Conservation (phyloP, 2,329 filamentous ascomycete species). For the Fusarium tanahbumbuense region DNA sequence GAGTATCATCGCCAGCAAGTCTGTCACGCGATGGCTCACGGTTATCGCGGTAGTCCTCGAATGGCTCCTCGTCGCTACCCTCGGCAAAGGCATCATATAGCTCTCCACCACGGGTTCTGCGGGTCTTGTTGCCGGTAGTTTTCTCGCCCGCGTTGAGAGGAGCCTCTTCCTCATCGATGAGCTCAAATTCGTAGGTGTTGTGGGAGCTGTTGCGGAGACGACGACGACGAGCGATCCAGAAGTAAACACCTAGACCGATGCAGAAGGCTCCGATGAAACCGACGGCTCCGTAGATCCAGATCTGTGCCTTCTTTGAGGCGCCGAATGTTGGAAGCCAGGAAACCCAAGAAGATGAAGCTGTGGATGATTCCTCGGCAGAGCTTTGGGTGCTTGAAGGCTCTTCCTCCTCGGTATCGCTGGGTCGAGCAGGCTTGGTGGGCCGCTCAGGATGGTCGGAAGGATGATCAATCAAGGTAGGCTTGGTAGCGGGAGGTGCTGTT, state of each 20-base stretch:
- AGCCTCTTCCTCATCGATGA: conserved; percentile 84
- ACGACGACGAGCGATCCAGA: conserved; percentile 82
- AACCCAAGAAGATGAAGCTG: conserved; percentile 77
- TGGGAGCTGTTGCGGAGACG: conserved; percentile 78
- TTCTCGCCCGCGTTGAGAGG: conserved; percentile 62
- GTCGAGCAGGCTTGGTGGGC: conserved; percentile 63
- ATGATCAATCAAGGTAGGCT: conserved; percentile 58
- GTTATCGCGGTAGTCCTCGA: conserved; percentile 57
- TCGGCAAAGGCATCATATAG: conserved; percentile 98
- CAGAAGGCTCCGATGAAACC: conserved; percentile 90
- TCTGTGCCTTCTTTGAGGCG: conserved; percentile 84
- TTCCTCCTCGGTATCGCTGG: conserved; percentile 48
- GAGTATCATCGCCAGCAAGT: conserved; percentile 52
- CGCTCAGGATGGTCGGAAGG: conserved; percentile 75
- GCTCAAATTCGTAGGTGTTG: conserved; percentile 93
- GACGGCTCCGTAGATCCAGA: conserved; percentile 92
- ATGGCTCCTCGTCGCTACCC: conserved; percentile 76
- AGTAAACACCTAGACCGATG: conserved; percentile 80
- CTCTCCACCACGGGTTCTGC: conserved; percentile 79
- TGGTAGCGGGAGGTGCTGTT: conserved; percentile 58
- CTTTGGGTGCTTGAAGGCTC: conserved; percentile 48
- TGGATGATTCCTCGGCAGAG: conserved; percentile 54
- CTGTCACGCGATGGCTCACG: conserved; percentile 53
- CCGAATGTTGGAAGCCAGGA: conserved; percentile 93
- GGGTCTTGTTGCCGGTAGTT: conserved; percentile 58